Percentiles rank a stretch among this genome's conserved stretches.
Evolutionary conservation across 164 flowering plant genomes (phyloP).

Genomic region (Platanus orientalis): DNA sequence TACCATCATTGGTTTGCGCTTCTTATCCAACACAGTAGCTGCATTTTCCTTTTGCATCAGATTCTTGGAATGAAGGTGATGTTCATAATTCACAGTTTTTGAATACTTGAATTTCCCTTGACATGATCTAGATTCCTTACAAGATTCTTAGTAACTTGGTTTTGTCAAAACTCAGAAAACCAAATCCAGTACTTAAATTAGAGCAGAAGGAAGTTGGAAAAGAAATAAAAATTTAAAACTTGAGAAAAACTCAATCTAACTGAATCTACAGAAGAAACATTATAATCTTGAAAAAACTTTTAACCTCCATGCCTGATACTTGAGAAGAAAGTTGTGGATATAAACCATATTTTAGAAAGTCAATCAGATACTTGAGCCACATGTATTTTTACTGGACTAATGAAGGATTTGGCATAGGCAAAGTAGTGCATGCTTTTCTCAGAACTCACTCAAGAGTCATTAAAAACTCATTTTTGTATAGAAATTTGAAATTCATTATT

Average conservation of each 20-base stretch:
- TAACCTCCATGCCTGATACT: neutral
- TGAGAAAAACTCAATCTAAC: neutral
- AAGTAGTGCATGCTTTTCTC: neutral
- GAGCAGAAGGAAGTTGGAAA: neutral
- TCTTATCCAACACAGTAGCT: conserved; percentile 53
- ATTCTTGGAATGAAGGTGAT: conserved; percentile 8
- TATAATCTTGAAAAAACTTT: neutral
- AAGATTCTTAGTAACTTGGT: neutral
- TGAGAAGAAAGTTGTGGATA: neutral
- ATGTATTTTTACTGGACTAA: neutral
- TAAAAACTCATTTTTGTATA: too few species aligned
- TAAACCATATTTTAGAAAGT: neutral
- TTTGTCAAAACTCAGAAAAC: neutral
- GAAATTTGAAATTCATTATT: too few species aligned
- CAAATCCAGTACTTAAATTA: neutral
- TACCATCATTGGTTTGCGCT: conserved; percentile 39
- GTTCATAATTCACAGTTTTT: neutral
- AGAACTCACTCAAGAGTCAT: neutral
- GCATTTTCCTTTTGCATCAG: conserved; percentile 30
- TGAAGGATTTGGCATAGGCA: neutral
- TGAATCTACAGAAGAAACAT: neutral
- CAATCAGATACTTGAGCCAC: neutral
- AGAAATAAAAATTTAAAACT: too few species aligned
- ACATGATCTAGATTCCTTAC: neutral
- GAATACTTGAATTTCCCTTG: neutral